Evolutionary conservation across 2,329 filamentous ascomycete species (phyloP), one percentile per base, ranked within the genome.

Genomic region (Zopfia rhizophila): DNA sequence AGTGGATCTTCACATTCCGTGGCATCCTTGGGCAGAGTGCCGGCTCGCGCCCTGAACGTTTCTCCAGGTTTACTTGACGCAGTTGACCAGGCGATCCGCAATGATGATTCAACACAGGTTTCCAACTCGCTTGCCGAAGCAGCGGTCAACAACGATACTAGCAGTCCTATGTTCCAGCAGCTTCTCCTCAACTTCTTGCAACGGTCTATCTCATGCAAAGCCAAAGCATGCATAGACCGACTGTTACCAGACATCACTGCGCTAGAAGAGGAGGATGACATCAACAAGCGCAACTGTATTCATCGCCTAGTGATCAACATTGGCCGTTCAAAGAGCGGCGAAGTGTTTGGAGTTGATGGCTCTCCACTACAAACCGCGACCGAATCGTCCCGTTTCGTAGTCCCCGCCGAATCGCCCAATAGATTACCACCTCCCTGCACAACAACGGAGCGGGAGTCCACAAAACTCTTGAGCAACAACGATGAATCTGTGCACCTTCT

Each of bases 261-360:
- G 1, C 79, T 97, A 2, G 86, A 96, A 37, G 92, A 96, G 65
- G 83, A 89, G 2, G 90, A 96, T 58, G 94, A 97, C 65, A 91
- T 99, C 66, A 96, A 97, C 72, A 87, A 88, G 61, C 87, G 94
- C 10, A 99, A 97, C 68, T 94, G 91, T 68, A 84, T 99, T 36
- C 94, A 99, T 69, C 87, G 94, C 7, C 79, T 97, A 2, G 88
- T 99, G 29, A 95, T 97, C 48, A 87, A 92, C 14, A 95, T 97
- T 59, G 92, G 93, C 13, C 86, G 93, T 36, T 85, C 87, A 10
- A 82, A 85, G 58, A 79, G 82, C 11, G 79, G 80, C 7, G 78
- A 79, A 24, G 74, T 75, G 35, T 61, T 56, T 31, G 65, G 56
- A 37, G 65, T 53, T n/a, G 82, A 83, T 0, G 79, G 81, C 14